These are phyloP conservation scores for Neonothopanus nambi DNA, from an alignment of 1,284 basidiomycete species.

Conservation along the genomic window DNA sequence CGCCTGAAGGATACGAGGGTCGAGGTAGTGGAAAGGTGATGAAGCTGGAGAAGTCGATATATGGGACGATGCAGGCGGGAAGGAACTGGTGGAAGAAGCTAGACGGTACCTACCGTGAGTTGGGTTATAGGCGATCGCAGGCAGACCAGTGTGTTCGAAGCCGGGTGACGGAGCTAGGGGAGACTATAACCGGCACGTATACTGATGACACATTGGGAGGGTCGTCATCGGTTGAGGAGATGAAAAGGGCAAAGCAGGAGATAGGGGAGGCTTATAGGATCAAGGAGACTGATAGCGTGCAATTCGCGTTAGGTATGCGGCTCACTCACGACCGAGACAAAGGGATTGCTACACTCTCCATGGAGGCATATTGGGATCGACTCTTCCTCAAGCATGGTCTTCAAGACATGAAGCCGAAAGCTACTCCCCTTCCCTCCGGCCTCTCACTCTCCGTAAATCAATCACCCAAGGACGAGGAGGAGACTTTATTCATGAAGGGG, in stretches of 20 bases:
- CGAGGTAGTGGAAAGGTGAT: slow-evolving; percentile 18
- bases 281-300: slow-evolving; percentile 19
- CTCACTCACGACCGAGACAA: slow-evolving; percentile 17
- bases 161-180: too few species aligned
- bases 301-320: too few species aligned
- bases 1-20: slow-evolving; percentile 24
- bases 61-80: slow-evolving; percentile 33
- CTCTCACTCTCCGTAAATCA: too few species aligned
- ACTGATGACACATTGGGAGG: slow-evolving; percentile 13
- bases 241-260: slow-evolving; percentile 12
- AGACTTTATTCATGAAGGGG: slow-evolving; percentile 22
- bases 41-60: slow-evolving; percentile 29
- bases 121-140: too few species aligned
- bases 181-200: too few species aligned
- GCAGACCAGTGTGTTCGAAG: too few species aligned
- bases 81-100: slow-evolving; percentile 28
- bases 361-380: slow-evolving; percentile 24
- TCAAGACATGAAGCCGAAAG: slow-evolving; percentile 19
- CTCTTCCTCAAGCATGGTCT: slow-evolving; percentile 24
- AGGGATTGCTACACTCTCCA: slow-evolving; percentile 22
- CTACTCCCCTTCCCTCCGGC: slow-evolving; percentile 21
- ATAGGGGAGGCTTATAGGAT: slow-evolving; percentile 8
- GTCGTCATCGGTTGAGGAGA: slow-evolving; percentile 12
- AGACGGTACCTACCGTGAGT: slow-evolving; percentile 4
- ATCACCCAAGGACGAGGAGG: slow-evolving; percentile 16